These are phyloP conservation scores for Scedosporium boydii DNA, from an alignment of 2,329 filamentous ascomycete species.

Conservation along the genomic window DNA sequence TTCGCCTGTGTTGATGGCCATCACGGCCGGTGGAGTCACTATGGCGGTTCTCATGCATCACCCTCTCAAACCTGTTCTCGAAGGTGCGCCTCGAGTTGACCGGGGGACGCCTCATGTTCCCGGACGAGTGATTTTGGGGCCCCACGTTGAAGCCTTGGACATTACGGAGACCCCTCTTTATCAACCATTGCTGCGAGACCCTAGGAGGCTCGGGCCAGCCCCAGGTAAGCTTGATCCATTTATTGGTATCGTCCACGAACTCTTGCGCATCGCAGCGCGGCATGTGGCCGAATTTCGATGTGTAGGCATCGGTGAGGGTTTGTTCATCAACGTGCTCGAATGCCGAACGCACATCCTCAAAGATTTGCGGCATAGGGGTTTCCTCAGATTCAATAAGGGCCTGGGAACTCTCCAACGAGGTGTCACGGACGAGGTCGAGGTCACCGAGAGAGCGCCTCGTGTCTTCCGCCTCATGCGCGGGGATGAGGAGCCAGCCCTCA, in stretches of 20 bases:
- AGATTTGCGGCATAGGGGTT: conserved; percentile 30
- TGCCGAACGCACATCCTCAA: conserved; percentile 32
- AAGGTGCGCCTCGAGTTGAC: too few relatives aligned
- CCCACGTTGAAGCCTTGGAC: conserved; percentile 25
- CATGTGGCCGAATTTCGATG: conserved; percentile 45
- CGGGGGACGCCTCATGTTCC: neutral
- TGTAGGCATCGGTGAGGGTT: conserved; percentile 36
- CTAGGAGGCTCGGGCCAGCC: conserved; percentile 40
- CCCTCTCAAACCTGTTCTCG: too few relatives aligned
- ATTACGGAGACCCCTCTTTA: conserved; percentile 21
- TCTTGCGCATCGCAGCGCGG: conserved; percentile 24
- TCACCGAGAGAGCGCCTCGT: conserved; percentile 42
- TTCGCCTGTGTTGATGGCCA: too few relatives aligned
- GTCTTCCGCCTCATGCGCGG: conserved; percentile 39
- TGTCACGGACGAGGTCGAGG: conserved; percentile 51
- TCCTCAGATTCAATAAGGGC: conserved; percentile 43
- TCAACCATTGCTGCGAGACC: conserved; percentile 17
- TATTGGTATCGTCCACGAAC: conserved; percentile 41
- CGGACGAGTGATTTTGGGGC: neutral
- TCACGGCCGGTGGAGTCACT: too few relatives aligned
- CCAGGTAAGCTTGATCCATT: conserved; percentile 40
- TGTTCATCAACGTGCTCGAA: conserved; percentile 28
- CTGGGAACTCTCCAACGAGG: conserved; percentile 38
- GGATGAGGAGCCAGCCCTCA: conserved; percentile 58
- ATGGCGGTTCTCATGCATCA: too few relatives aligned